Evolutionary conservation across 495 filamentous ascomycete genomes (phyloP).

Genomic region (Tuber umbilicatum): DNA sequence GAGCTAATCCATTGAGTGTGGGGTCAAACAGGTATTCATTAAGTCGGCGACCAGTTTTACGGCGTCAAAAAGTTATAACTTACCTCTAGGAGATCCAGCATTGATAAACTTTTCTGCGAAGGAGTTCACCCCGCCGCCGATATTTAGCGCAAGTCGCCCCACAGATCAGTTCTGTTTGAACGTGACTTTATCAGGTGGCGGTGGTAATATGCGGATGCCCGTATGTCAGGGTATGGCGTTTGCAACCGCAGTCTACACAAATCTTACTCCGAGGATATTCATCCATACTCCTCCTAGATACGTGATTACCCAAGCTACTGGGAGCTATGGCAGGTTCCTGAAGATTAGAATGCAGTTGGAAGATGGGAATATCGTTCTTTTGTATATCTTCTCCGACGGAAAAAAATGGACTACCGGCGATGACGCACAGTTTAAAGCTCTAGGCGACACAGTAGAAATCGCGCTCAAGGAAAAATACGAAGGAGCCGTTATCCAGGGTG

Average conservation of each 20-base stretch:
- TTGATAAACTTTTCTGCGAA: slow-evolving; percentile 5
- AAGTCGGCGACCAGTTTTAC: not conserved
- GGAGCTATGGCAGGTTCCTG: not conserved
- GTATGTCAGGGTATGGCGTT: slow-evolving; percentile 71
- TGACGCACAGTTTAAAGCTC: not conserved
- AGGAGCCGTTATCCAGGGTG: slow-evolving; percentile 65
- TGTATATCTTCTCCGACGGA: slow-evolving; percentile 42
- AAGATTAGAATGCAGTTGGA: slow-evolving; percentile 3
- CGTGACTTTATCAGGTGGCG: slow-evolving; percentile 3
- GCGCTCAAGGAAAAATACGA: not conserved
- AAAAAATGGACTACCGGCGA: not conserved
- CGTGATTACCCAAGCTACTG: not conserved
- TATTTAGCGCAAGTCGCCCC: not conserved
- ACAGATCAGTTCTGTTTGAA: slow-evolving; percentile 8
- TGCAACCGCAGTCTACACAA: slow-evolving; percentile 66
- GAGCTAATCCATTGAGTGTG: not conserved
- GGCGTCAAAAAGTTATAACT: not conserved
- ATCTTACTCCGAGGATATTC: slow-evolving; percentile 62
- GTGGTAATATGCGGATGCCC: slow-evolving; percentile 13
- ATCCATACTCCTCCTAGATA: slow-evolving; percentile 51
- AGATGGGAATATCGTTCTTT: not conserved
- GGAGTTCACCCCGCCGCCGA: not conserved
- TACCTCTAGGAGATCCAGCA: not conserved
- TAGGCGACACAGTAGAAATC: not conserved
- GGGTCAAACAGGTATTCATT: not conserved